Base-by-base conservation (phyloP, 371 early-diverging fungal species). In the Smittium mucronatum region DNA sequence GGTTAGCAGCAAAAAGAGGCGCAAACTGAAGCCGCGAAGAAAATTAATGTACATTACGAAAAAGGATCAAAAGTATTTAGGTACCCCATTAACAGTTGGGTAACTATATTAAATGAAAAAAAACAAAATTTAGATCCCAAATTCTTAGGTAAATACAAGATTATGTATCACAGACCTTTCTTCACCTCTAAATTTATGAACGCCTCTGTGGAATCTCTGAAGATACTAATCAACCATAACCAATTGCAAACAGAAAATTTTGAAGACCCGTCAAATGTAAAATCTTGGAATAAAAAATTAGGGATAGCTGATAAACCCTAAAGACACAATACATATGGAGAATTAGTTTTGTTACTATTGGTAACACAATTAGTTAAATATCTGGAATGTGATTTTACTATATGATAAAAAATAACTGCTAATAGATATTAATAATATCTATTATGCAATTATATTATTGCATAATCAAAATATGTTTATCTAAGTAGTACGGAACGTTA, bases 1-100 rank as follows among this genome's bases (percentile, higher is more conserved):
- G 63, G n/a, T 5, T 15, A 61, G 11, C 5, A 61, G 63, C 63
- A 61, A 61, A n/a, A 61, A 30, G n/a, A 28, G n/a, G 63, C 5
- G 16, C 63, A 61, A 61, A 61, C 5, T 61, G 11, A 61, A 61
- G 63, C 63, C 5, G 63, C 30, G 16, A n/a, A 61, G n/a, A 61
- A 11, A 11, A 61, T 61, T 5, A 61, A 61, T 5, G n/a, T 11
- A 16, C 32, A 30, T 11, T 61, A 61, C n/a, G 63, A 61, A 11
- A 61, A 61, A n/a, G 32, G n/a, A 11, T 15, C 11, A 30, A 61
- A 61, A 11, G 16, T n/a, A 15, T 5, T 15, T 15, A 28, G 5
- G 16, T 61, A 30, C 16, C 28, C 28, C 5, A 61, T 28, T 11
- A 11, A 33, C 63, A 33, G 32, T 16, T 61, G 63, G 63, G 63